phyloP scores from a whole-genome alignment of 139 green algal genomes.

The Picochlorum sp. region DNA sequence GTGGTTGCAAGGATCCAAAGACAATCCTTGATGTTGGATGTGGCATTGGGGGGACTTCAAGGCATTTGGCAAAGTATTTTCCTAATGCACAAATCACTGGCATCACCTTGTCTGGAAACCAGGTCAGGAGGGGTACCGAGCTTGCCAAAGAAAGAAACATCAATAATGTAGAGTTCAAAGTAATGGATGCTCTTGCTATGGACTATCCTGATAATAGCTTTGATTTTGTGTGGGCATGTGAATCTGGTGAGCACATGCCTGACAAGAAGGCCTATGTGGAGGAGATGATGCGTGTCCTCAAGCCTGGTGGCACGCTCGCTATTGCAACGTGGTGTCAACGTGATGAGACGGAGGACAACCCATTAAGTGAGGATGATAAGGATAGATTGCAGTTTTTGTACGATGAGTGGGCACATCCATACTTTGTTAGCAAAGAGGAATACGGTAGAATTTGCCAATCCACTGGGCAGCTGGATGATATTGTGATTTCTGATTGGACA shows the following conservation, averaged over 20 bases:
- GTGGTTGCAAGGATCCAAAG: slow-evolving; percentile 25
- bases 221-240: slow-evolving; percentile 96
- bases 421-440: slow-evolving; percentile 90
- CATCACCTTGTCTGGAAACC: slow-evolving; percentile 83
- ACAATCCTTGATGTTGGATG: slow-evolving; percentile 88
- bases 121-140: slow-evolving; percentile 72
- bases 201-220: slow-evolving; percentile 77
- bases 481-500: slow-evolving; percentile 73
- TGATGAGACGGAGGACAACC: slow-evolving; percentile 46
- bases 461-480: slow-evolving; percentile 49
- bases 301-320: slow-evolving; percentile 72
- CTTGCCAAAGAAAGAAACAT: slow-evolving; percentile 70
- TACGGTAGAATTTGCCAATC: slow-evolving; percentile 73
- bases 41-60: slow-evolving; percentile 84
- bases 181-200: slow-evolving; percentile 94
- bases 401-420: slow-evolving; percentile 92
- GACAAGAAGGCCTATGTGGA: slow-evolving; percentile 93
- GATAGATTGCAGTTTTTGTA: slow-evolving; percentile 85
- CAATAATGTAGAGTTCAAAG: slow-evolving; percentile 70
- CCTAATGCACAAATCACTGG: slow-evolving; percentile 56
- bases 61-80: slow-evolving; percentile 72
- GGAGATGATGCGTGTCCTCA: slow-evolving; percentile 86
- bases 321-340: slow-evolving; percentile 92
- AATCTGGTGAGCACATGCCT: slow-evolving; percentile 97
- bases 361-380: slow-evolving; percentile 65